Evolutionary conservation across 2,329 filamentous ascomycete genomes (phyloP), one percentile per base, ranked within the genome.

Genomic region (Trichoderma brevicompactum): DNA sequence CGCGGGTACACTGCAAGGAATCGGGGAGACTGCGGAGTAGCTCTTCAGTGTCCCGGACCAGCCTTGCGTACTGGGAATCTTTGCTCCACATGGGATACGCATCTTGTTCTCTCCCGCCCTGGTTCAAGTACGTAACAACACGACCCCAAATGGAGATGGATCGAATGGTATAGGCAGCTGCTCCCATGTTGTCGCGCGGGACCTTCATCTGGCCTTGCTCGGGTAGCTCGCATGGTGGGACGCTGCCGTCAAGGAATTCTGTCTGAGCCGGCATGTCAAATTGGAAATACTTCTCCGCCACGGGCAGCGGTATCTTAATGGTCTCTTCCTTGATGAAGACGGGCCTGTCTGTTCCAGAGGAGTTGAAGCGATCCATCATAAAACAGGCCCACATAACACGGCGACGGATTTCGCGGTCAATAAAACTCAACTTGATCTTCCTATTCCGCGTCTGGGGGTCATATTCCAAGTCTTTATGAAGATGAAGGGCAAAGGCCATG

Each of bases 381-480:
- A 97, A 97, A 74, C 94, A 98, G 12, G 94, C 92, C 95, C 95
- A 99, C 94, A 99, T 98, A 2, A 93, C 95, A 65, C 95, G 87
- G 70, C 95, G 83, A 67, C 95, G 86, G 62, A 98, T 97, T 76
- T 99, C 95, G 34, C 92, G 89, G 75, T 98, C 95, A 15, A 94
- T 92, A 70, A 95, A 95, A 74, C 92, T 97, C 60, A 95, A 84
- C 68, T 90, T 87, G 2, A 84, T 83, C 12, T 85, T 82, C 19
- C 84, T 83, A 46, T 85, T 85, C n/a, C 83, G 81, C n/a, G 84
- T 85, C 41, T 87, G 78, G 0, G 92, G 91, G 70, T 96, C 92
- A 72, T 91, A 87, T 68, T 96, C 92, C 34, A 97, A 83, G 75
- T 98, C 95, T 74, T 90, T 91, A 79, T 99, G 95, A 34, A 99